These are phyloP conservation scores for Leccinum disarticulatum DNA, from an alignment of 768 basidiomycete species.

Conservation along the genomic window DNA sequence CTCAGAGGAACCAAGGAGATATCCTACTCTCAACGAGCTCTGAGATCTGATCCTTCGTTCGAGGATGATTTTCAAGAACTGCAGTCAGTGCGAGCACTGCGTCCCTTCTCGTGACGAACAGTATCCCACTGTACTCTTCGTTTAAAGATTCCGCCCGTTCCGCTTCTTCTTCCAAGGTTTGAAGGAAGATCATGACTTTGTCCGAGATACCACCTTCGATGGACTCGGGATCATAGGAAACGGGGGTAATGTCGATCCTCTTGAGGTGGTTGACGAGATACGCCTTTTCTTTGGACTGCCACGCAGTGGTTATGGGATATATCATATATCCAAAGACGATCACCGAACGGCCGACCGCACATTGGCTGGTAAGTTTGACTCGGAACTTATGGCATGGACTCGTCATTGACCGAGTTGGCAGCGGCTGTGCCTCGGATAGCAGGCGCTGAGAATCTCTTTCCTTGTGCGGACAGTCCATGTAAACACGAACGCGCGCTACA, in stretches of 20 bases:
- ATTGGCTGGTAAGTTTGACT: too few species aligned
- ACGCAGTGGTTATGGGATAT: conserved; percentile 51
- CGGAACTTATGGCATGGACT: too few species aligned
- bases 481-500: too few species aligned
- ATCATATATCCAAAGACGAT: too few species aligned
- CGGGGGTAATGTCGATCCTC: conserved; percentile 41
- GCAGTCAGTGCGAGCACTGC: conserved; percentile 65
- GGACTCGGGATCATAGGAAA: conserved; percentile 51
- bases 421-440: too few species aligned
- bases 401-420: too few species aligned
- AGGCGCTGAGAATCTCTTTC: too few species aligned
- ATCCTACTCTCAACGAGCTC: conserved; percentile 52
- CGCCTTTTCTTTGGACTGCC: conserved; percentile 57
- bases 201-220: conserved; percentile 53
- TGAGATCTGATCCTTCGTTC: conserved; percentile 42
- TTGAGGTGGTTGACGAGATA: conserved; percentile 56
- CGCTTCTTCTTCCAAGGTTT: conserved; percentile 57
- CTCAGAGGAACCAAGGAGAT: conserved; percentile 65
- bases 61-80: conserved; percentile 58
- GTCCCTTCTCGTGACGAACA: conserved; percentile 79
- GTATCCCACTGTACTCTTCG: conserved; percentile 65
- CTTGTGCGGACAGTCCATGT: too few species aligned
- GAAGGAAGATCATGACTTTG: conserved; percentile 57
- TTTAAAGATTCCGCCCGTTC: conserved; percentile 44
- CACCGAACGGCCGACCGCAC: too few species aligned